A percentile compares a stretch with the other conserved stretches of the same genome.
These are phyloP conservation scores for Solanum appendiculatum DNA, from an alignment of 257 asterid species.

Conservation along the genomic window DNA sequence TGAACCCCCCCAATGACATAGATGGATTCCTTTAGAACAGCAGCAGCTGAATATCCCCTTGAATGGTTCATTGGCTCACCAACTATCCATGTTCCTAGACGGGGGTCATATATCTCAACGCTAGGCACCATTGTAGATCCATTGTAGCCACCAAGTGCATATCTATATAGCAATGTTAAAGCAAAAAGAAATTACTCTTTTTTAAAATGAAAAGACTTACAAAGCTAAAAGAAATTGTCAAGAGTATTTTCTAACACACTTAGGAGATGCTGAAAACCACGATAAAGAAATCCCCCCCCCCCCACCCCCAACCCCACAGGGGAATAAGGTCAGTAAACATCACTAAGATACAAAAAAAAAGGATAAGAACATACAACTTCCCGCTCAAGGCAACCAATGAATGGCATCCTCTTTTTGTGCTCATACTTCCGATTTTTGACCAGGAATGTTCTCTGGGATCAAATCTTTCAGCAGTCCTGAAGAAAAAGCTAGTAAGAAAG, in stretches of 20 bases:
- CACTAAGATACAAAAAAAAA: neutral
- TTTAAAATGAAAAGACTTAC: neutral
- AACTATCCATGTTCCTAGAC: constrained; percentile 45
- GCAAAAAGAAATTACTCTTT: neutral
- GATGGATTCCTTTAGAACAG: constrained; percentile 39
- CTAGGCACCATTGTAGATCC: constrained; percentile 42
- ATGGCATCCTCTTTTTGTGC: constrained; percentile 52
- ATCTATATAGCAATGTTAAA: constrained; percentile 25
- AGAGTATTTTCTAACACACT: neutral
- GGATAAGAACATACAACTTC: constrained; percentile 42
- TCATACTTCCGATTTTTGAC: constrained; percentile 55
- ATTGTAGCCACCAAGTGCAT: constrained; percentile 70
- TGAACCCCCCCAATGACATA: constrained; percentile 62
- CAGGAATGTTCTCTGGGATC: constrained; percentile 87
- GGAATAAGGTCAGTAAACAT: neutral
- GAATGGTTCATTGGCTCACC: constrained; percentile 50
- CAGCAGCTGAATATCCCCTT: constrained; percentile 61
- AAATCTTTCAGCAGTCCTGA: constrained; percentile 79
- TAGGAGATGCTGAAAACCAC: neutral
- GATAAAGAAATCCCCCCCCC: neutral
- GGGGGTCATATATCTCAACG: constrained; percentile 73
- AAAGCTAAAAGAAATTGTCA: neutral
- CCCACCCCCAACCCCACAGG: neutral
- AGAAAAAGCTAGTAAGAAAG: neutral
- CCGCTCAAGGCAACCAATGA: constrained; percentile 55